Evolutionary conservation across 2,329 filamentous ascomycete species (phyloP).

Genomic region (Colletotrichum cereale): DNA sequence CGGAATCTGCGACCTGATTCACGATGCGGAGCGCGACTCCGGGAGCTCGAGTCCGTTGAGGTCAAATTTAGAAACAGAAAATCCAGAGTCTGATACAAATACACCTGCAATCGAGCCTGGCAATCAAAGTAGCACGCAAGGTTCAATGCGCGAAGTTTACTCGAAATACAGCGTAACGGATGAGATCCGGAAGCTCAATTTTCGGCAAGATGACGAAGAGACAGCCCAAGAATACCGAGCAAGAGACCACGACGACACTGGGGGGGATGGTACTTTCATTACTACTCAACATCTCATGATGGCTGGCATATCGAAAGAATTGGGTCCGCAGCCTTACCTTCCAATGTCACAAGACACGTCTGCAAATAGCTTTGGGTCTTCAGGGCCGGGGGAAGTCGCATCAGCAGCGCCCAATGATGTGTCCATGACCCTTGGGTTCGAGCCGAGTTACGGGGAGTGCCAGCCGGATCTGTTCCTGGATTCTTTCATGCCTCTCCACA

Average conservation of each 20-base stretch:
- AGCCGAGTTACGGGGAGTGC: slow-evolving; percentile 29
- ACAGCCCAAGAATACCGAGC: neutral
- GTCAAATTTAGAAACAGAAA: slow-evolving; percentile 29
- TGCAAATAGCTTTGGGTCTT: neutral
- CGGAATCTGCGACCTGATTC: slow-evolving; percentile 29
- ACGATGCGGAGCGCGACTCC: slow-evolving; percentile 26
- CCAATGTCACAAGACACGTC: slow-evolving; percentile 9
- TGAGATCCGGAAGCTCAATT: slow-evolving; percentile 35
- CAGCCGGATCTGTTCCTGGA: slow-evolving; percentile 31
- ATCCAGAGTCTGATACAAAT: neutral
- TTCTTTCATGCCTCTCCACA: slow-evolving; percentile 28
- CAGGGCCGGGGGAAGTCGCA: neutral
- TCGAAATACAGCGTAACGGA: slow-evolving; percentile 38
- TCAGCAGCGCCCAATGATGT: slow-evolving; percentile 12
- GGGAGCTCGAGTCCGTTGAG: slow-evolving; percentile 19
- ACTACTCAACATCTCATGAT: neutral
- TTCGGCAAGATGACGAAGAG: slow-evolving; percentile 28
- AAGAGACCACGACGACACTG: neutral
- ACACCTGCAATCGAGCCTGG: neutral
- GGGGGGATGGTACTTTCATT: neutral
- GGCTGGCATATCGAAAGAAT: neutral
- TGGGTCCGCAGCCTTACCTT: neutral
- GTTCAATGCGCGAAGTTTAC: slow-evolving; percentile 17
- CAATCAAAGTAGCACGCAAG: neutral
- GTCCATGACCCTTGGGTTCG: slow-evolving; percentile 30